phyloP scores from a whole-genome alignment of 169 alveolate genomes.

The Eimeria tenella region DNA sequence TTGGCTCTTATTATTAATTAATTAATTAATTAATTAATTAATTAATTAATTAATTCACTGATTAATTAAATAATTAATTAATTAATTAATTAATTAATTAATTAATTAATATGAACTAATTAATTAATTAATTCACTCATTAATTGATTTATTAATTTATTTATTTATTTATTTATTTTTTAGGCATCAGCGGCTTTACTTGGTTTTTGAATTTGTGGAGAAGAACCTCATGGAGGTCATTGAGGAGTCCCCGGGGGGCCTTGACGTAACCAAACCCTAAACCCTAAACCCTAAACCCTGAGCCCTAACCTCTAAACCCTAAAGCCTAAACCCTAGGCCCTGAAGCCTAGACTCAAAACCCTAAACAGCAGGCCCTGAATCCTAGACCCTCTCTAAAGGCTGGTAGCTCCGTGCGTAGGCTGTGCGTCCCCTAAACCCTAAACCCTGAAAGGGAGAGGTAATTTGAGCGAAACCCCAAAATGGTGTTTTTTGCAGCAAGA shows the following conservation, averaged over 20 bases:
- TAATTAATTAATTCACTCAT: too few species aligned
- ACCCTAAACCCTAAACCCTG: neutral
- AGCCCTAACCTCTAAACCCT: neutral
- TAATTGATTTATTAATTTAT: too few species aligned
- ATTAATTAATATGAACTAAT: too few species aligned
- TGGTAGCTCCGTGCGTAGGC: too few species aligned
- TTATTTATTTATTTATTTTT: too few species aligned
- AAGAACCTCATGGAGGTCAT: constrained; percentile 92
- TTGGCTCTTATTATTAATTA: too few species aligned
- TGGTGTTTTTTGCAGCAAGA: constrained; percentile 82
- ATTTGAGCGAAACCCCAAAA: neutral
- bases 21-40: too few species aligned
- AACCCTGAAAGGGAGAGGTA: too few species aligned
- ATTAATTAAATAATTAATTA: too few species aligned
- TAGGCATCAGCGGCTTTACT: constrained; percentile 92
- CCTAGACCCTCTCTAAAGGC: neutral
- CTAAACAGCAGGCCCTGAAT: neutral
- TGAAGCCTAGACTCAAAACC: neutral
- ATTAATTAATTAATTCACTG: too few species aligned
- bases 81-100: too few species aligned
- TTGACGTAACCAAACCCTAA: constrained; percentile 50
- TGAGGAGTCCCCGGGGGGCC: constrained; percentile 88
- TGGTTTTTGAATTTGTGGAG: constrained; percentile 94
- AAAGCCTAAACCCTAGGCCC: constrained; percentile 70
- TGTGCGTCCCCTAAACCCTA: too few species aligned